These are phyloP conservation scores for Puya raimondii DNA, from an alignment of 176 grass and related monocot genomes.

Conservation along the genomic window DNA sequence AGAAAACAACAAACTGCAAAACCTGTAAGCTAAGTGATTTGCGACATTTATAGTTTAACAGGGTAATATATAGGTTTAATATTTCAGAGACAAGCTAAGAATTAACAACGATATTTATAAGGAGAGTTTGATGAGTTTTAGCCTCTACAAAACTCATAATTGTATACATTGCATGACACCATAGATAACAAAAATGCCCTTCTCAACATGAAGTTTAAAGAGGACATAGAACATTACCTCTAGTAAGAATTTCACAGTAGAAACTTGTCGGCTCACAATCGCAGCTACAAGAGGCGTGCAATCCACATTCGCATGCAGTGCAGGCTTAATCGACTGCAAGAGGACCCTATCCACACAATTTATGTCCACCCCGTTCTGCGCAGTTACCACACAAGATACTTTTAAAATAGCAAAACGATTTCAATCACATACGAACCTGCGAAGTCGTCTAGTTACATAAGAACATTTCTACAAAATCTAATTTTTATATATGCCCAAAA, in stretches of 20 bases:
- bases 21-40: too few relatives aligned
- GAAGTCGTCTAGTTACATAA: too few relatives aligned
- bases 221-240: slow-evolving; percentile 30
- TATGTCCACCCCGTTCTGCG: slow-evolving; percentile 40
- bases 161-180: background rate
- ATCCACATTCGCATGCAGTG: slow-evolving; percentile 48
- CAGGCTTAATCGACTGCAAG: slow-evolving; percentile 45
- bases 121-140: too few relatives aligned
- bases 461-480: too few relatives aligned
- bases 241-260: slow-evolving; percentile 47
- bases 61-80: too few relatives aligned
- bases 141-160: too few relatives aligned
- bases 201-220: background rate
- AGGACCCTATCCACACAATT: slow-evolving; percentile 49
- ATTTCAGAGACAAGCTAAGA: too few relatives aligned
- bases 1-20: background rate
- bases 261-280: slow-evolving; percentile 46
- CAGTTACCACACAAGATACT: slow-evolving; percentile 2
- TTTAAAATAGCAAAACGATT: background rate
- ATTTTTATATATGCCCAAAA: too few relatives aligned
- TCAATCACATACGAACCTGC: background rate
- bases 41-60: too few relatives aligned
- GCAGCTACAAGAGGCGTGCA: slow-evolving; percentile 55
- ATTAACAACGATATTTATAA: too few relatives aligned
- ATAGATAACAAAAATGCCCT: background rate